phyloP scores from a whole-genome alignment of 2,329 filamentous ascomycete species.

The Penicillium corylophilum region DNA sequence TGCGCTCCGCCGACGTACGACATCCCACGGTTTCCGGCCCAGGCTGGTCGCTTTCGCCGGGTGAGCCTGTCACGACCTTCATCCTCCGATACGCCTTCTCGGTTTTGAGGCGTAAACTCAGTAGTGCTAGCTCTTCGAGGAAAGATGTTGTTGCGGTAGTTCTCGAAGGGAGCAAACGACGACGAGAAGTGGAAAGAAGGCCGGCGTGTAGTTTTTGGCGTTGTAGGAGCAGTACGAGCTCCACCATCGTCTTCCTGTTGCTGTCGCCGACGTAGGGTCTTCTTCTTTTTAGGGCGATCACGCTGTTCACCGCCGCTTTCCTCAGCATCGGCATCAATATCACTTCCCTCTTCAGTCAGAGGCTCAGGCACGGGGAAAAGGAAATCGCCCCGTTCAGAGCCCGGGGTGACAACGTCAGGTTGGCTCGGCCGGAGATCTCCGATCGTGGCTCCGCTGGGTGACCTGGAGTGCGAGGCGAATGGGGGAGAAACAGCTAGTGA shows the following conservation, averaged over 20 bases:
- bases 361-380: constrained; percentile 58
- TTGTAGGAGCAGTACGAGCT: constrained; percentile 65
- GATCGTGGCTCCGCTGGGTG: constrained; percentile 48
- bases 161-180: constrained; percentile 50
- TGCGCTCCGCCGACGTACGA: constrained; percentile 53
- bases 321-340: constrained; percentile 76
- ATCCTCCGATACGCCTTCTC: constrained; percentile 70
- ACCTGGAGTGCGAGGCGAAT: constrained; percentile 51
- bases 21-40: constrained; percentile 51
- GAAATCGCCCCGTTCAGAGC: constrained; percentile 50
- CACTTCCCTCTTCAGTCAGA: constrained; percentile 61
- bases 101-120: constrained; percentile 54
- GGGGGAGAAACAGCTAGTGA: constrained; percentile 62
- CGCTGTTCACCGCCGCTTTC: constrained; percentile 79
- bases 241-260: constrained; percentile 52
- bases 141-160: constrained; percentile 52
- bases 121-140: constrained; percentile 66
- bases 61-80: constrained; percentile 66
- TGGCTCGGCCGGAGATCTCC: constrained; percentile 41
- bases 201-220: constrained; percentile 52
- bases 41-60: constrained; percentile 61
- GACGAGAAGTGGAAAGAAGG: constrained; percentile 43
- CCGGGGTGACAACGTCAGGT: constrained; percentile 45
- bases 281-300: constrained; percentile 58
- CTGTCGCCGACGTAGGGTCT: constrained; percentile 55